Evolutionary conservation across 2,329 filamentous ascomycete species (phyloP).

Genomic region (Dactylonectria estremocensis): DNA sequence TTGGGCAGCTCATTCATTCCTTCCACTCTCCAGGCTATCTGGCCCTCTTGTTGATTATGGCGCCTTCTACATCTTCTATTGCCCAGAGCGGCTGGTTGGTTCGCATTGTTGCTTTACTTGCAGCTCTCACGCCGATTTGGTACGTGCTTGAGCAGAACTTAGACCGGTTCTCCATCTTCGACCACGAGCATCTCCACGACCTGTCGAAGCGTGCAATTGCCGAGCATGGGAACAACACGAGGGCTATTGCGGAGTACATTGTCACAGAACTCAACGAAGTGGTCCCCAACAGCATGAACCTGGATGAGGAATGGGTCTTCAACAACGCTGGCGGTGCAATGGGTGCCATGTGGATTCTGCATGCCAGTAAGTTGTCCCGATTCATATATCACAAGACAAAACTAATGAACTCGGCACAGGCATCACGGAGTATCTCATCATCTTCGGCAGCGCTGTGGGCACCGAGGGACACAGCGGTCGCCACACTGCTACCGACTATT

Average conservation of each 20-base stretch:
- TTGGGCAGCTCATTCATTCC: background rate
- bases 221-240: conserved; percentile 82
- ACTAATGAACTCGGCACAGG: conserved; percentile 55
- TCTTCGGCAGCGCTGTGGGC: conserved; percentile 85
- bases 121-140: background rate
- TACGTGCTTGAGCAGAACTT: conserved; percentile 72
- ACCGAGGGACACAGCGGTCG: conserved; percentile 91
- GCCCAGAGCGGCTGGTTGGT: background rate
- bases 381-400: background rate
- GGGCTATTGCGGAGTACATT: conserved; percentile 78
- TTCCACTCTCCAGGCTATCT: background rate
- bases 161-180: conserved; percentile 82
- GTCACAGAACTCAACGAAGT: conserved; percentile 74
- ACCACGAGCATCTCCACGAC: conserved; percentile 77
- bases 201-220: conserved; percentile 76
- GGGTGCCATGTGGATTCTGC: conserved; percentile 92
- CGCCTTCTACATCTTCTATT: background rate
- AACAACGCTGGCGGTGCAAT: conserved; percentile 94
- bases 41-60: background rate
- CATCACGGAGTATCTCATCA: conserved; percentile 90
- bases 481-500: conserved; percentile 94
- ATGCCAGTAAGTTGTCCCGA: conserved; percentile 74
- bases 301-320: conserved; percentile 87
- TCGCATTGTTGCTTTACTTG: background rate
- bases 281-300: conserved; percentile 71